phyloP scores from a whole-genome alignment of 495 filamentous ascomycete genomes.

The Hypoxylon subgilvum region DNA sequence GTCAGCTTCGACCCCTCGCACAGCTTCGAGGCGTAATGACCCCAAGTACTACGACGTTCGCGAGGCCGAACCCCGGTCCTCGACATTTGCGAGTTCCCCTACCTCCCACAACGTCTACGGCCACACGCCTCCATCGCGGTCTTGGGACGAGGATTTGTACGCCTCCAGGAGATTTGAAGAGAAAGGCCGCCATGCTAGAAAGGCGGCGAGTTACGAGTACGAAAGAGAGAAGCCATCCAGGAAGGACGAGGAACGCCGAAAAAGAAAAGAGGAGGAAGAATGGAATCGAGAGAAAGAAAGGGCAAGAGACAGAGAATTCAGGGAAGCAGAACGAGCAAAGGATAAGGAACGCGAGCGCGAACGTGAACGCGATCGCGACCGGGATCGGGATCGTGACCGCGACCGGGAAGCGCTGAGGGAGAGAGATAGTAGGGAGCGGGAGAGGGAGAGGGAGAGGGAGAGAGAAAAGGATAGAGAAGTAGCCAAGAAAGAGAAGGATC shows the following conservation, averaged over 20 bases:
- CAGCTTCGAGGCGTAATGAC: conserved; percentile 46
- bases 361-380: conserved; percentile 37
- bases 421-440: conserved; percentile 47
- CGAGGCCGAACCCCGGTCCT: conserved; percentile 36
- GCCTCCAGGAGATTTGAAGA: conserved; percentile 42
- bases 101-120: conserved; percentile 41
- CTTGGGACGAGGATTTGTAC: conserved; percentile 49
- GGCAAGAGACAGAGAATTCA: conserved; percentile 26
- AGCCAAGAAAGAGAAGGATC: conserved; percentile 31
- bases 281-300: conserved; percentile 40
- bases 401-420: conserved; percentile 40
- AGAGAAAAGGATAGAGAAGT: conserved; percentile 35
- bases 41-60: conserved; percentile 42
- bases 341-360: conserved; percentile 30
- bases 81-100: conserved; percentile 32
- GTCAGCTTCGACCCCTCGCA: conserved; percentile 38
- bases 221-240: conserved; percentile 47
- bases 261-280: conserved; percentile 47
- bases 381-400: conserved; percentile 43
- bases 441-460: conserved; percentile 39
- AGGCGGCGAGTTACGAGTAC: conserved; percentile 52
- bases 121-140: conserved; percentile 46
- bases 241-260: conserved; percentile 47
- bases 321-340: conserved; percentile 33
- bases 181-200: conserved; percentile 43